Evolutionary conservation across 1,139 yeast species (phyloP).

Genomic region (Nakaseomyces bracarensis): DNA sequence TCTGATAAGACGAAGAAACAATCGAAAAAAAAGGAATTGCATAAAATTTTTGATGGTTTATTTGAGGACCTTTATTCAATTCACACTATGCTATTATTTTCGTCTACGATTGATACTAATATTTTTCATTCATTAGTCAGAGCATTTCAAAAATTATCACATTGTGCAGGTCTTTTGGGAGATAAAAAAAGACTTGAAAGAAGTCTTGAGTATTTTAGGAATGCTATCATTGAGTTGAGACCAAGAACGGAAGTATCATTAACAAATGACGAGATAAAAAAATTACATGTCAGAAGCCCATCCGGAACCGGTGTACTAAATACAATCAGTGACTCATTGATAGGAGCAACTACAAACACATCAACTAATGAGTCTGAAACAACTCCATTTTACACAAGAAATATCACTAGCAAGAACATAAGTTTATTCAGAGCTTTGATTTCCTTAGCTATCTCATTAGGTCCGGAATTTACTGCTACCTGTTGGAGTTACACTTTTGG

Average conservation of each 20-base stretch:
- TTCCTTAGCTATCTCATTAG: slow-evolving; percentile 70
- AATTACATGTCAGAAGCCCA: slow-evolving; percentile 16
- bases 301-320: slow-evolving; percentile 20
- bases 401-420: slow-evolving; percentile 43
- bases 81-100: slow-evolving; percentile 48
- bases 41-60: slow-evolving; percentile 25
- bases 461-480: slow-evolving; percentile 48
- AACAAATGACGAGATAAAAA: not conserved
- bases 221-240: slow-evolving; percentile 35
- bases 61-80: slow-evolving; percentile 43
- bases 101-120: slow-evolving; percentile 56
- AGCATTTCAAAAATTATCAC: slow-evolving; percentile 71
- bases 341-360: slow-evolving; percentile 36
- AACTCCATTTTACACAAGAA: slow-evolving; percentile 16
- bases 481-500: slow-evolving; percentile 66
- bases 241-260: not conserved
- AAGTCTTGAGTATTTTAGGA: slow-evolving; percentile 50
- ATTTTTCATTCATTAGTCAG: slow-evolving; percentile 57
- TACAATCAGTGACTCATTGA: slow-evolving; percentile 53
- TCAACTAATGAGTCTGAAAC: not conserved
- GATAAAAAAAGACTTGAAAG: slow-evolving; percentile 50
- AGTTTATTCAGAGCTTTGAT: slow-evolving; percentile 72
- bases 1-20: slow-evolving; percentile 32
- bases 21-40: slow-evolving; percentile 31
- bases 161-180: slow-evolving; percentile 70